A percentile compares a stretch with the other conserved stretches of the same genome.
phyloP scores from a whole-genome alignment of 2,329 filamentous ascomycete species.

The Diplocarpon mali region DNA sequence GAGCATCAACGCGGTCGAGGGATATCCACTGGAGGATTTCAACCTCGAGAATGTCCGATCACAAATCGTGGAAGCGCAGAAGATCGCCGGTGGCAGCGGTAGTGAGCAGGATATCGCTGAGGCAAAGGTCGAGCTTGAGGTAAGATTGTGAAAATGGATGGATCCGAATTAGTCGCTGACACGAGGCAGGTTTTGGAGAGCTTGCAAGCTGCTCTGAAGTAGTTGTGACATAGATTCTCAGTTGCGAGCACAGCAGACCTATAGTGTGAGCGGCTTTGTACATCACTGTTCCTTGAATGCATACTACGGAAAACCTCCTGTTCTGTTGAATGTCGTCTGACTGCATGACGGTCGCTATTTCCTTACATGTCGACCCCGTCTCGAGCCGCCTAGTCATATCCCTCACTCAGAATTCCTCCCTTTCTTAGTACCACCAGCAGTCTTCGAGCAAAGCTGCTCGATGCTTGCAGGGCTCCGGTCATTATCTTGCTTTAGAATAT shows the following conservation, averaged over 20 bases:
- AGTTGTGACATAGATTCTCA: constrained; percentile 29
- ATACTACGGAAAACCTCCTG: constrained; percentile 12
- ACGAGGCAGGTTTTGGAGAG: constrained; percentile 63
- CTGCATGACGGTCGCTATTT: too few species aligned
- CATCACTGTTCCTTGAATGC: constrained; percentile 26
- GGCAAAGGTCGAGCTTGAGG: constrained; percentile 98
- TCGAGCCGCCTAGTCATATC: not conserved
- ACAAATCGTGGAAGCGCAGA: constrained; percentile 91
- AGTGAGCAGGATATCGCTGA: constrained; percentile 97
- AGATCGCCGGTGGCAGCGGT: constrained; percentile 79
- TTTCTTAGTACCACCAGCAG: not conserved
- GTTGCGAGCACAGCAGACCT: constrained; percentile 11
- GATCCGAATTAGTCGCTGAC: constrained; percentile 28
- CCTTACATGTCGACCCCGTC: too few species aligned
- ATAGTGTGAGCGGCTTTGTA: constrained; percentile 25
- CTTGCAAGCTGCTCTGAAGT: constrained; percentile 72
- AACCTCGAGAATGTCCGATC: constrained; percentile 78
- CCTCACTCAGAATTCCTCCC: too few species aligned
- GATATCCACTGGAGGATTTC: constrained; percentile 90
- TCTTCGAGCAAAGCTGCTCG: constrained; percentile 5
- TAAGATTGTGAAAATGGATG: constrained; percentile 32
- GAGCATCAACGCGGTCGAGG: constrained; percentile 98
- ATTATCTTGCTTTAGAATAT: constrained; percentile 6
- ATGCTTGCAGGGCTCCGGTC: not conserved
- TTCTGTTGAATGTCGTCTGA: not conserved